These are phyloP conservation scores for Salix brachista DNA, from an alignment of 345 rosid species.

Conservation along the genomic window DNA sequence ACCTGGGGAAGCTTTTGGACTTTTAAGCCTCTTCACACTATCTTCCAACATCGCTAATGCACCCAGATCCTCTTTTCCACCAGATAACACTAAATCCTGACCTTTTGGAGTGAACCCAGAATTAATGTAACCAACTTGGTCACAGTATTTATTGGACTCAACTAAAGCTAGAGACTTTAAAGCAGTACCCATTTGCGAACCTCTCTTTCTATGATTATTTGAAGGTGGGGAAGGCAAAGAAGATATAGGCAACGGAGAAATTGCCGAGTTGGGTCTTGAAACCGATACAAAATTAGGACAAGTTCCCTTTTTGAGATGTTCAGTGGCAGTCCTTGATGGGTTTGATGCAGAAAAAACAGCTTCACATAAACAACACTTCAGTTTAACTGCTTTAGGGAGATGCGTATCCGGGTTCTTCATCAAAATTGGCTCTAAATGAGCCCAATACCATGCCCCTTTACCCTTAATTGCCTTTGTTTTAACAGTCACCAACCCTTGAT, in stretches of 20 bases:
- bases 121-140: constrained; percentile 20
- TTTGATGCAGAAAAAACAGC: constrained; percentile 55
- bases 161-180: constrained; percentile 41
- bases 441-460: constrained; percentile 40
- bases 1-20: constrained; percentile 46
- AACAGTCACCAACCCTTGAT: constrained; percentile 24
- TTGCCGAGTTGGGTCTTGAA: constrained; percentile 21
- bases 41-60: constrained; percentile 55
- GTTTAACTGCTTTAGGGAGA: constrained; percentile 51
- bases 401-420: constrained; percentile 27
- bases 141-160: constrained; percentile 31
- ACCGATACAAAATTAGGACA: constrained; percentile 45
- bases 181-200: constrained; percentile 19
- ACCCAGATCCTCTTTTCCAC: constrained; percentile 51
- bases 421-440: constrained; percentile 31
- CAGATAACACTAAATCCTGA: constrained; percentile 48
- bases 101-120: constrained; percentile 19
- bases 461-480: constrained; percentile 27
- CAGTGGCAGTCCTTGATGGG: constrained; percentile 55
- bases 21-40: constrained; percentile 56
- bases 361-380: constrained; percentile 45
- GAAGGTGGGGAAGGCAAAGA: constrained; percentile 34
- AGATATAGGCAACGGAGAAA: constrained; percentile 49
- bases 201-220: constrained; percentile 39
- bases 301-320: constrained; percentile 51